Evolutionary conservation across 495 filamentous ascomycete genomes (phyloP).

Genomic region (Annulohypoxylon maeteangense): DNA sequence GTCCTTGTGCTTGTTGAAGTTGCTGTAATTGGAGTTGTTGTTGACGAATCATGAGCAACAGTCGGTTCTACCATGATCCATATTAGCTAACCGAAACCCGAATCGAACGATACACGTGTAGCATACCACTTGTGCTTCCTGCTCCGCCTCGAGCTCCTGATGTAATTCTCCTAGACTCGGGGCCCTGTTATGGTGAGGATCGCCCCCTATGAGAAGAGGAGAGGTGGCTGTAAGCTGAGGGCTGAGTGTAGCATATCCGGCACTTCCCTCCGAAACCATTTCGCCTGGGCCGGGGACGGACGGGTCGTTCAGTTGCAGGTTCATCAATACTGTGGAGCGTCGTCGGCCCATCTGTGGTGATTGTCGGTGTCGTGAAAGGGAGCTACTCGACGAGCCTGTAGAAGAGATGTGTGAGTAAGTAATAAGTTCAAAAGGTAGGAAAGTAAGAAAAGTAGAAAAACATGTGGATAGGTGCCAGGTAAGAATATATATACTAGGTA

Average conservation of each 20-base stretch:
- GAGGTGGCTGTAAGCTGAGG: conserved; percentile 68
- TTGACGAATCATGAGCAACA: conserved; percentile 87
- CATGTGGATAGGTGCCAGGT: neutral
- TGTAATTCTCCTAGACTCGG: conserved; percentile 94
- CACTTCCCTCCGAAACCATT: conserved; percentile 60
- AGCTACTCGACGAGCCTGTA: conserved; percentile 65
- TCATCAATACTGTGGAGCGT: conserved; percentile 76
- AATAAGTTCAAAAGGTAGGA: neutral
- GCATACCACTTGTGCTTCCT: conserved; percentile 90
- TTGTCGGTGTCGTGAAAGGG: conserved; percentile 62
- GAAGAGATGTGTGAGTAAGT: conserved; percentile 24
- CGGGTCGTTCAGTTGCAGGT: conserved; percentile 77
- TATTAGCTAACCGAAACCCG: conserved; percentile 7
- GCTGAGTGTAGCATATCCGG: conserved; percentile 62
- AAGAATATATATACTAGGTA: neutral
- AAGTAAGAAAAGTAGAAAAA: neutral
- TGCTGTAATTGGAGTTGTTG: conserved; percentile 86
- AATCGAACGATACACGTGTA: neutral
- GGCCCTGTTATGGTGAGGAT: conserved; percentile 70
- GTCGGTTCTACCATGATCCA: conserved; percentile 73
- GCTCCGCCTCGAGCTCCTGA: conserved; percentile 93
- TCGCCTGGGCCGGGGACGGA: conserved; percentile 70
- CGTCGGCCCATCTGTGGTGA: conserved; percentile 68
- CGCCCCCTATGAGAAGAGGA: conserved; percentile 66
- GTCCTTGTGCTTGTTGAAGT: conserved; percentile 62